Evolutionary conservation across 345 rosid species (phyloP).

Genomic region (Gossypium rotundifolium): DNA sequence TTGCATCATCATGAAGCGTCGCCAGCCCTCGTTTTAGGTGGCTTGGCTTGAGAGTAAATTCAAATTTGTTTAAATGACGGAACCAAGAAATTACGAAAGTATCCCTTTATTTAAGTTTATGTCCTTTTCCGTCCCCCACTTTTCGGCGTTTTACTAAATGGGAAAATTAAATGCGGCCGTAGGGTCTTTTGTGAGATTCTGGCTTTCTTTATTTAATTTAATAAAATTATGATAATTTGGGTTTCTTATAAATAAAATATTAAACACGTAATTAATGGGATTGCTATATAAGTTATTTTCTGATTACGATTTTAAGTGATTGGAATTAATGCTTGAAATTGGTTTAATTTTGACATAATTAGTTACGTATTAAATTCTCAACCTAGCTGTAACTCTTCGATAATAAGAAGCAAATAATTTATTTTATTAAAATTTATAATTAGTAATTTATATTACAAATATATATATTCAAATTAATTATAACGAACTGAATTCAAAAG

Average conservation of each 20-base stretch:
- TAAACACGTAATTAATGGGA: too few relatives aligned
- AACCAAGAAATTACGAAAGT: neutral
- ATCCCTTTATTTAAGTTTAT: neutral
- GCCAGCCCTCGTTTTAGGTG: neutral
- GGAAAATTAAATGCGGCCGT: neutral
- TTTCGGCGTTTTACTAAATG: neutral
- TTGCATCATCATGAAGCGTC: neutral
- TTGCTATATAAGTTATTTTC: neutral
- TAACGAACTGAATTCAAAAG: too few relatives aligned
- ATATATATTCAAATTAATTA: too few relatives aligned
- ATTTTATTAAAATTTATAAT: neutral
- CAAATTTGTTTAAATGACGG: neutral
- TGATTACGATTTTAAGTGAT: neutral
- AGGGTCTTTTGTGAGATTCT: neutral
- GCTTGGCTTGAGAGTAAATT: neutral
- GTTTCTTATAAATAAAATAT: too few relatives aligned
- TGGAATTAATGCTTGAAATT: neutral
- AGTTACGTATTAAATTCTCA: neutral
- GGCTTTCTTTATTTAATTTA: neutral
- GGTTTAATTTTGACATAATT: neutral
- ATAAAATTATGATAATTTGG: neutral
- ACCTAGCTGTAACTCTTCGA: neutral
- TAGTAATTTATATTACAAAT: too few relatives aligned
- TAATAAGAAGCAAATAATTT: neutral
- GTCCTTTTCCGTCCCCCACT: neutral